Base-by-base conservation (phyloP, 768 basidiomycete species). In the Calocybe gangraenosa region DNA sequence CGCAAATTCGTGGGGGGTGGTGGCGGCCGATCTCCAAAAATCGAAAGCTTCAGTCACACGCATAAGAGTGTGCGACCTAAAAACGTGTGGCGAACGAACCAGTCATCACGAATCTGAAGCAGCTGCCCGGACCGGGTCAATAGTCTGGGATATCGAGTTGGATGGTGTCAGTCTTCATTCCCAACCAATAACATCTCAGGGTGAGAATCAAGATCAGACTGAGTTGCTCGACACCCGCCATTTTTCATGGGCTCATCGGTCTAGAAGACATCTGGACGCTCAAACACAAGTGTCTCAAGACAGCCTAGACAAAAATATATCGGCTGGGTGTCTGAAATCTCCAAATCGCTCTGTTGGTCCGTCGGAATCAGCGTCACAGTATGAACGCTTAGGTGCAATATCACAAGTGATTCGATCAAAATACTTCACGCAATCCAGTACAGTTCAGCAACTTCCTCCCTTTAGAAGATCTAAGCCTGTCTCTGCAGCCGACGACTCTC, bases 321-420 rank as follows among this genome's bases (percentile, higher is more conserved):
- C 25, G 11, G 11, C 11, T 28, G 25, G 11, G 5, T 11, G 11
- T 28, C 52, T 10, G 54, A 48, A 37, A 54, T 57, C 20, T 7
- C 34, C 34, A 18, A 7, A 5, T 60, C 62, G 6, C 11, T 28
- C 25, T 20, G 54, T 66, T n/a, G 58, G 63, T 21, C 64, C 80
- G 8, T 82, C 75, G 7, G 70, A 82, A 40, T 82, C 80, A 20
- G 79, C 74, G 21, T 82, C 80, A 21, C 80, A 79, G 52, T 14
- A 21, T 18, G 52, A 33, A 21, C 21, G 30, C 9, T 28, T 15
- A 36, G 15, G 17, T 22, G 9, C 22, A 34, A 15, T 7, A 19
- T 20, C n/a, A 19, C 23, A 30, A 11, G 11, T 18, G 31, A 14
- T 34, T 23, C 17, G 39, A 10, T 53, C 52, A 18, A 53, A 42